Evolutionary conservation across 1,284 basidiomycete genomes (phyloP), one percentile per base, ranked within the genome.

Genomic region (Apiotrichum laibachii): DNA sequence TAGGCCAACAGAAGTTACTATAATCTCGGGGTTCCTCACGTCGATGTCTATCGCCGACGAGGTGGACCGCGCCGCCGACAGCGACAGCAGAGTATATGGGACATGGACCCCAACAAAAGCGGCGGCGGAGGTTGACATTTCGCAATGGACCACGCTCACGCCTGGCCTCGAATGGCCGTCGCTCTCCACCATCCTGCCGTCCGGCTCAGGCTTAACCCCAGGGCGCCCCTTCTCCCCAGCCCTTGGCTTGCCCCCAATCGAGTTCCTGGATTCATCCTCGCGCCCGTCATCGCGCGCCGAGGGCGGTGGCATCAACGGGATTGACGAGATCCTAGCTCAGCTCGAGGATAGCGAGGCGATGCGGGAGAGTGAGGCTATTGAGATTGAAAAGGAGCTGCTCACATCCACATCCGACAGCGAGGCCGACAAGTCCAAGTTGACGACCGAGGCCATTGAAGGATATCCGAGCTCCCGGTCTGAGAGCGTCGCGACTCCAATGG

Each of bases 61-160:
- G 11, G 50, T 60, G 2, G 46, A 46, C 0, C 43, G 26, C 2
- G 54, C 40, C 18, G 56, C 56, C 31, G 59, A 55, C 39, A 44
- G 53, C 46, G 51, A 62, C 53, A 51, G 59, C 31, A 50, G 53
- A 35, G 59, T 61, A 11, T 74, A 70, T 50, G 72, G 73, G 3
- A 57, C 71, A 2, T 62, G 67, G 49, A 76, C 73, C 3, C 72
- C 73, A 8, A 70, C 68, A n/a, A 68, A 66, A 37, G 35, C 46
- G 10, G n/a, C 50, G 0, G 50, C 39, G 7, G 72, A 76, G 50
- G 49, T 62, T 1, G 73, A 76, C 35, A 51, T 72, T 21, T 63
- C 67, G 0, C 69, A 72, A 35, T 76, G 73, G 73, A 75, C 70
- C 33, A 73, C 71, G 2, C 52, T 75, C 8, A 72, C 72, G 0